Evolutionary conservation across 208 protist genomes (phyloP).

Genomic region (Trypanosoma avium): DNA sequence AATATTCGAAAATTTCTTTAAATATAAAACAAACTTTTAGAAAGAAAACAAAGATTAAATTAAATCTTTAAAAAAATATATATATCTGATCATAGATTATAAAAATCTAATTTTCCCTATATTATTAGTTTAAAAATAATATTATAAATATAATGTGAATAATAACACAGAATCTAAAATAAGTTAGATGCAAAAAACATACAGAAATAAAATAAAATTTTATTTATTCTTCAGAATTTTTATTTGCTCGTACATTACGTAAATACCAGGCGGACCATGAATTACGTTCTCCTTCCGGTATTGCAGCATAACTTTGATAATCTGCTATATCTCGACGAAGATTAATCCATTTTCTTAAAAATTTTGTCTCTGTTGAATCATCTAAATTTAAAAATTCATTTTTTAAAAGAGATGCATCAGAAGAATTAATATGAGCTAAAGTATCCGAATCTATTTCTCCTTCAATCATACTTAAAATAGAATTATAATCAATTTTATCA

Average conservation of each 20-base stretch:
- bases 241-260: slow-evolving; percentile 46
- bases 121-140: too few species aligned
- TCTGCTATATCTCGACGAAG: slow-evolving; percentile 54
- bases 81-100: background rate
- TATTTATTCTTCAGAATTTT: slow-evolving; percentile 6
- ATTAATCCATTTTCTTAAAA: slow-evolving; percentile 47
- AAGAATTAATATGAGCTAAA: slow-evolving; percentile 33
- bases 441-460: slow-evolving; percentile 31
- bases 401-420: slow-evolving; percentile 46
- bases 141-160: too few species aligned
- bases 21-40: slow-evolving; percentile 12
- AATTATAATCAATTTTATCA: slow-evolving; percentile 27
- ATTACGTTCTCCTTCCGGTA: slow-evolving; percentile 61
- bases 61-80: slow-evolving; percentile 10
- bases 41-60: slow-evolving; percentile 3
- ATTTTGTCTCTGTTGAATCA: slow-evolving; percentile 25
- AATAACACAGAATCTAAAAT: too few species aligned
- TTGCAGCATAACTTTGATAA: slow-evolving; percentile 69
- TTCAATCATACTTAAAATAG: slow-evolving; percentile 30
- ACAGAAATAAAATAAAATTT: background rate
- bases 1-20: background rate
- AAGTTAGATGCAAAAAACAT: too few species aligned
- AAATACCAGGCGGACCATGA: slow-evolving; percentile 81
- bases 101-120: too few species aligned
- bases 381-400: slow-evolving; percentile 47